A percentile compares a stretch with the other conserved stretches of the same genome.
These are phyloP conservation scores for Penicillium macrosclerotiorum DNA, from an alignment of 495 filamentous ascomycete species.

Conservation along the genomic window DNA sequence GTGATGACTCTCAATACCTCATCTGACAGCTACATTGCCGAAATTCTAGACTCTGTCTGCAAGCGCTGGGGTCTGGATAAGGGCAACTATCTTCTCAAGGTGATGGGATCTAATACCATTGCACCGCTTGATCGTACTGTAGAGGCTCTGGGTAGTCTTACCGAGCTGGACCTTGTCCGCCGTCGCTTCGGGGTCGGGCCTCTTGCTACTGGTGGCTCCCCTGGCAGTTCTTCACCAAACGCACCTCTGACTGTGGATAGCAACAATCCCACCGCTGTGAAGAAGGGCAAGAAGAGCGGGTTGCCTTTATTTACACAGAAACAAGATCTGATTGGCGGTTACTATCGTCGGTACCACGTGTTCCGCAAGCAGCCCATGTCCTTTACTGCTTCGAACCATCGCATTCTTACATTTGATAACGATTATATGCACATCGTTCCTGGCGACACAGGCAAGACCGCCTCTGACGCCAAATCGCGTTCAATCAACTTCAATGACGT, in stretches of 20 bases:
- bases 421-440: slow-evolving; percentile 97
- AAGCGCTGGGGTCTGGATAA: slow-evolving; percentile 88
- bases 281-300: slow-evolving; percentile 67
- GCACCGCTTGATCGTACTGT: slow-evolving; percentile 85
- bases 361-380: slow-evolving; percentile 93
- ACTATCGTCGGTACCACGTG: slow-evolving; percentile 84
- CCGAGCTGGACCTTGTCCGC: slow-evolving; percentile 81
- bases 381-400: slow-evolving; percentile 79
- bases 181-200: slow-evolving; percentile 84
- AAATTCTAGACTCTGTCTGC: slow-evolving; percentile 88
- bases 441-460: slow-evolving; percentile 54
- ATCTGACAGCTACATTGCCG: slow-evolving; percentile 91
- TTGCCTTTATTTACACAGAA: slow-evolving; percentile 79
- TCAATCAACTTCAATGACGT: slow-evolving; percentile 91
- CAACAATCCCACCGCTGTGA: slow-evolving; percentile 39
- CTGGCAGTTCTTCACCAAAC: slow-evolving; percentile 78
- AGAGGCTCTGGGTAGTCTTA: slow-evolving; percentile 78
- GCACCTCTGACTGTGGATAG: slow-evolving; percentile 61
- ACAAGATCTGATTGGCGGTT: slow-evolving; percentile 67
- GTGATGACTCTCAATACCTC: slow-evolving; percentile 75
- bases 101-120: slow-evolving; percentile 79
- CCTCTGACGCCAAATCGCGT: slow-evolving; percentile 69
- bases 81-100: slow-evolving; percentile 82
- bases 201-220: slow-evolving; percentile 72
- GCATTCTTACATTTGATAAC: slow-evolving; percentile 84